Percentiles rank a stretch among this genome's conserved stretches.
These are phyloP conservation scores for Naganishia kalamii DNA, from an alignment of 768 basidiomycete species.

Conservation along the genomic window DNA sequence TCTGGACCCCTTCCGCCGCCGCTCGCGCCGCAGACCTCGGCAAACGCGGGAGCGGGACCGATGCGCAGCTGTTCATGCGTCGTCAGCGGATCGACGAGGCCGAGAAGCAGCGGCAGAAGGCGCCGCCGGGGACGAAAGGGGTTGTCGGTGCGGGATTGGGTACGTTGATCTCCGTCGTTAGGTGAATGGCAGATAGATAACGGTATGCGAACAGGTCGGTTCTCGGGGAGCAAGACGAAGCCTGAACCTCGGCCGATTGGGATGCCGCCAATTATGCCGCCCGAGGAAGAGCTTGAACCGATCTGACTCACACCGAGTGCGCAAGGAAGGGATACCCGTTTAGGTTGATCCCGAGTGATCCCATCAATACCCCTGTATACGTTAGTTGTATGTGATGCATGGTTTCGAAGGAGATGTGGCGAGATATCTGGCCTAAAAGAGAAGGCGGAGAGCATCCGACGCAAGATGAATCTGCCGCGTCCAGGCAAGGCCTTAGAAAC, in stretches of 20 bases:
- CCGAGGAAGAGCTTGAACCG: no score
- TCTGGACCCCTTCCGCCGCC: conserved; percentile 29
- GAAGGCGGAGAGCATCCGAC: no score
- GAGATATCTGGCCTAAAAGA: no score
- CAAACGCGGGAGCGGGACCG: conserved; percentile 34
- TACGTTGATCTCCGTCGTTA: background rate
- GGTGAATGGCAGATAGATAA: background rate
- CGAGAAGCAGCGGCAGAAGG: background rate
- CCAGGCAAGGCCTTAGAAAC: no score
- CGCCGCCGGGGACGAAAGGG: conserved; percentile 9
- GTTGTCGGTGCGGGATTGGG: background rate
- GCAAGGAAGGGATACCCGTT: no score
- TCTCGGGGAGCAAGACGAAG: background rate
- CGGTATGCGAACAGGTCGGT: background rate
- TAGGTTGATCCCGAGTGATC: no score
- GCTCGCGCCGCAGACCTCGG: conserved; percentile 29
- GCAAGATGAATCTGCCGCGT: no score
- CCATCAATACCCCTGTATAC: no score
- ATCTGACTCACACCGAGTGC: no score
- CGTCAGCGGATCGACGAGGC: background rate
- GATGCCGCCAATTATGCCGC: no score
- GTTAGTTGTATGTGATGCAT: no score
- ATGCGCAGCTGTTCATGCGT: conserved; percentile 37
- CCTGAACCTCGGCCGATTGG: background rate
- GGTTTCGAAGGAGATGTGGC: no score